Conservation (phyloP, 2,329 filamentous ascomycete species). For the Paecilomyces sp. region DNA sequence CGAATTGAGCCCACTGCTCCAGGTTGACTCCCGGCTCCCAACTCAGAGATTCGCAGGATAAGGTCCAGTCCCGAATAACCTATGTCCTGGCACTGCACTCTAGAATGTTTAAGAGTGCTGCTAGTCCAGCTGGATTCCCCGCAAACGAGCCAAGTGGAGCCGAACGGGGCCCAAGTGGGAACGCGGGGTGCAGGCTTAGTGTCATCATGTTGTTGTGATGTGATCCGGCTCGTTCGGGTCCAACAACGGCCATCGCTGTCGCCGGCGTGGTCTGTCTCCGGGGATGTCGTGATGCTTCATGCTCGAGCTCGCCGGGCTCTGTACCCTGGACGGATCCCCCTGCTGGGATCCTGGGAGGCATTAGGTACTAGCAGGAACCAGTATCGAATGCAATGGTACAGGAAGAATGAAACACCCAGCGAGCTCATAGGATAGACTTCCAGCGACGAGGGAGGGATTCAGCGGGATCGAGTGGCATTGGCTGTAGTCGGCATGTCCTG, state of each 20-base stretch:
- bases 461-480: not conserved
- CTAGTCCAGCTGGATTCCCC: slow-evolving; percentile 2
- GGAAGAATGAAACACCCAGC: no score
- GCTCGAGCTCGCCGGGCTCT: not conserved
- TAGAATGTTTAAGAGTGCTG: not conserved
- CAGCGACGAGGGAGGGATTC: not conserved
- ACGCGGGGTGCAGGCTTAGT: slow-evolving; percentile 12
- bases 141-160: slow-evolving; percentile 5
- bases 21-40: not conserved
- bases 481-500: not conserved
- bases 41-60: not conserved
- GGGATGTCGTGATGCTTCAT: not conserved
- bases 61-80: not conserved
- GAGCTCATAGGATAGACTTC: not conserved
- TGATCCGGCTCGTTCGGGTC: slow-evolving; percentile 2
- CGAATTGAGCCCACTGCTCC: not conserved
- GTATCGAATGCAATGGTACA: not conserved
- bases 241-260: not conserved
- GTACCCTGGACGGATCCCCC: not conserved
- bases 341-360: not conserved
- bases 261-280: not conserved
- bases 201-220: slow-evolving; percentile 2
- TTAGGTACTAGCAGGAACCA: not conserved
- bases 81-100: not conserved
- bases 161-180: slow-evolving; percentile 1